phyloP scores from a whole-genome alignment of 1,284 basidiomycete genomes.

The Sanghuangporus baumii region DNA sequence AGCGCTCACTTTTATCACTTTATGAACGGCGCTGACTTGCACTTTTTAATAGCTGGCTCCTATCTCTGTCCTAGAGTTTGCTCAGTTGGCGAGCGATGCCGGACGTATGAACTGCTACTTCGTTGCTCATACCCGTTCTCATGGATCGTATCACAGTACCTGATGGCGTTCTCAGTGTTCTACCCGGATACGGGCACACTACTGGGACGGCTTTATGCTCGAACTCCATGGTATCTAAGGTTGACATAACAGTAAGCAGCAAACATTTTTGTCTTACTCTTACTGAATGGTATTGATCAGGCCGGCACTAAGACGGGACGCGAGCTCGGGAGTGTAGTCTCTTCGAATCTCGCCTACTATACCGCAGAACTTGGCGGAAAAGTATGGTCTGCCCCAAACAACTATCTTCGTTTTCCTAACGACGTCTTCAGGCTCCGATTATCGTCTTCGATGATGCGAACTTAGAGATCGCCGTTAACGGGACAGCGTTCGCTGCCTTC shows the following conservation, averaged over 20 bases:
- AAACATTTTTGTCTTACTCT: background rate
- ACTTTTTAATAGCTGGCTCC: slow-evolving; percentile 55
- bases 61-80: slow-evolving; percentile 71
- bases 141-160: slow-evolving; percentile 47
- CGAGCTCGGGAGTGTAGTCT: slow-evolving; percentile 62
- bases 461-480: slow-evolving; percentile 64
- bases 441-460: slow-evolving; percentile 75
- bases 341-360: slow-evolving; percentile 63
- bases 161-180: slow-evolving; percentile 62
- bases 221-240: slow-evolving; percentile 64
- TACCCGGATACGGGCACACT: slow-evolving; percentile 62
- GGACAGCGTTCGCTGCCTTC: slow-evolving; percentile 76
- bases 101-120: slow-evolving; percentile 41
- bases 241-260: slow-evolving; percentile 68
- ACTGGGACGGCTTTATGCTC: slow-evolving; percentile 62
- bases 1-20: background rate
- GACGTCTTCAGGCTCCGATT: slow-evolving; percentile 55
- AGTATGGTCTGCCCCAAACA: slow-evolving; percentile 30
- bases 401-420: background rate
- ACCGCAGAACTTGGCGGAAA: slow-evolving; percentile 83
- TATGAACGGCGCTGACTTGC: background rate
- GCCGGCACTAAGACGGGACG: slow-evolving; percentile 75
- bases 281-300: slow-evolving; percentile 30
- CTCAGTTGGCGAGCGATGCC: slow-evolving; percentile 53
- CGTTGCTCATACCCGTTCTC: background rate